A percentile compares a stretch with the other conserved stretches of the same genome.
Evolutionary conservation across 1,284 basidiomycete species (phyloP).

Genomic region (Sporisorium sorghi): DNA sequence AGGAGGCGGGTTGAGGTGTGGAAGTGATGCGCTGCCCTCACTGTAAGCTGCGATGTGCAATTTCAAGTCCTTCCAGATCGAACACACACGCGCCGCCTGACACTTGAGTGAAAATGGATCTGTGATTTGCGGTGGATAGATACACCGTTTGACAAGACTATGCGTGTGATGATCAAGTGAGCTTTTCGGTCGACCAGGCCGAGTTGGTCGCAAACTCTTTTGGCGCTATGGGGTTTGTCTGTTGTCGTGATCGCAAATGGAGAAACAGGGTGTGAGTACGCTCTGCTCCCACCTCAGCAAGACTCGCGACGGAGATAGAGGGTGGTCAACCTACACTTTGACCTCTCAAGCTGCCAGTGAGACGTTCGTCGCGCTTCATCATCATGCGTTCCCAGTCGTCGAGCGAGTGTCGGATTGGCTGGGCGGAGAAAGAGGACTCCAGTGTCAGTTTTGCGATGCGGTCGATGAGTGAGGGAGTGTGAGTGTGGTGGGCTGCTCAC

Average conservation of each 20-base stretch:
- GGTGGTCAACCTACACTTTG: slow-evolving; percentile 62
- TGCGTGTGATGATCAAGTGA: slow-evolving; percentile 17
- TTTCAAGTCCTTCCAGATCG: not conserved
- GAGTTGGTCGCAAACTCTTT: slow-evolving; percentile 66
- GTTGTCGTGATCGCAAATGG: not conserved
- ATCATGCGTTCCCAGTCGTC: slow-evolving; percentile 69
- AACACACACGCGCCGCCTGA: not conserved
- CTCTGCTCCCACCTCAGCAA: not conserved
- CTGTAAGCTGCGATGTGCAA: not conserved
- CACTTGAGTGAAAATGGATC: not conserved
- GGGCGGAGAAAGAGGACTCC: no score
- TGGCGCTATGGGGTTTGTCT: slow-evolving; percentile 63
- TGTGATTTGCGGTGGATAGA: not conserved
- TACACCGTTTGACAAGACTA: not conserved
- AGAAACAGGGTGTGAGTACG: not conserved
- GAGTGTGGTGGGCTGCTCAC: slow-evolving; percentile 31
- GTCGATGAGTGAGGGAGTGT: not conserved
- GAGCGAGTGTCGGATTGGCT: slow-evolving; percentile 66
- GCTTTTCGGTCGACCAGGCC: slow-evolving; percentile 63
- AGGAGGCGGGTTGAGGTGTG: slow-evolving; percentile 38
- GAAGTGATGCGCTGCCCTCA: slow-evolving; percentile 20
- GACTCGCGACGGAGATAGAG: no score
- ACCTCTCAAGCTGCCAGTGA: slow-evolving; percentile 66
- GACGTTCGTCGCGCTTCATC: slow-evolving; percentile 67
- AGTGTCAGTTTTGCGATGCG: no score